Evolutionary conservation across 495 filamentous ascomycete genomes (phyloP).

Genomic region (Penicillium bialowiezense): DNA sequence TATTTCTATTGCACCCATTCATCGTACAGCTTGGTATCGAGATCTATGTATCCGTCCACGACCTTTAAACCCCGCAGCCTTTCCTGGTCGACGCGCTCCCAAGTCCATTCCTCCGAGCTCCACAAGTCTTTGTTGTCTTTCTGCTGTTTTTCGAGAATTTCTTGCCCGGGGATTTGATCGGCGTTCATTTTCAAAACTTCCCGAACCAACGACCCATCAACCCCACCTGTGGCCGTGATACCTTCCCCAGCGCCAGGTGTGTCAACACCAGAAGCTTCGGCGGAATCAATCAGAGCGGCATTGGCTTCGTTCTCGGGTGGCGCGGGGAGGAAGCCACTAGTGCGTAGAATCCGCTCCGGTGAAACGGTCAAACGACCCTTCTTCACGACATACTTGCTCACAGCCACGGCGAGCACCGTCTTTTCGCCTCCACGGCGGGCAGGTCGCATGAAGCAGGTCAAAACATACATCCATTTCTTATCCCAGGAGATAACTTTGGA

Average conservation of each 20-base stretch:
- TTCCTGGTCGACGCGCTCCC: conserved; percentile 57
- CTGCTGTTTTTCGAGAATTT: conserved; percentile 30
- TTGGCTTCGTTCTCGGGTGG: conserved; percentile 15
- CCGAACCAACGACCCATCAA: conserved; percentile 36
- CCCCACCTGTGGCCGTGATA: conserved; percentile 27
- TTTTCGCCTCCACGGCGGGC: conserved; percentile 44
- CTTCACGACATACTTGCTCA: conserved; percentile 91
- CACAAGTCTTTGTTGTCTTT: conserved; percentile 35
- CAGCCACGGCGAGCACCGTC: conserved; percentile 66
- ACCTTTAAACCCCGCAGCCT: conserved; percentile 52
- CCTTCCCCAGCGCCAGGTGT: conserved; percentile 38
- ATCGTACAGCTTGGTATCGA: conserved; percentile 47
- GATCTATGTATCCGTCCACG: conserved; percentile 46
- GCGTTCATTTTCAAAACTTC: conserved; percentile 36
- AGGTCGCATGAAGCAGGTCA: conserved; percentile 66
- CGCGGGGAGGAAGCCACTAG: conserved; percentile 59
- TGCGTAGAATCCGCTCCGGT: conserved; percentile 70
- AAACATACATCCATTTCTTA: conserved; percentile 77
- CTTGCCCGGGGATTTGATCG: conserved; percentile 25
- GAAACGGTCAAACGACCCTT: conserved; percentile 80
- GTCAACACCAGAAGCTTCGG: conserved; percentile 32
- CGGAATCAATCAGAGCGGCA: conserved; percentile 11
- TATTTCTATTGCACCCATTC: conserved; percentile 33
- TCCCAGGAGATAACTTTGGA: conserved; percentile 71
- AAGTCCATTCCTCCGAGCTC: conserved; percentile 46